These are phyloP conservation scores for Tuber aestivum DNA, from an alignment of 495 filamentous ascomycete species.

Conservation along the genomic window DNA sequence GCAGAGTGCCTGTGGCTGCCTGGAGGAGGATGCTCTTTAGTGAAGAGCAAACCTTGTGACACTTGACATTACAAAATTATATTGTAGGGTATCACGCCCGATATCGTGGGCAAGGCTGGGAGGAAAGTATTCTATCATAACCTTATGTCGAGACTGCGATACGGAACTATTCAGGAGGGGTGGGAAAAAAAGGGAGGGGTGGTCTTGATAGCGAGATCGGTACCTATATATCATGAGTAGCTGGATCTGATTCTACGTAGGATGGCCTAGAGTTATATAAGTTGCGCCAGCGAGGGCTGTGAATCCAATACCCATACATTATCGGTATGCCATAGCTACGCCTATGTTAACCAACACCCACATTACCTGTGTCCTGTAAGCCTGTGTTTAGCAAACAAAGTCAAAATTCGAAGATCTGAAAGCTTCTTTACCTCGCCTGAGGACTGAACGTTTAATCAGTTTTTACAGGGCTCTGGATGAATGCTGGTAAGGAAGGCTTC, in stretches of 20 bases:
- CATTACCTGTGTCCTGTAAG: background rate
- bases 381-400: background rate
- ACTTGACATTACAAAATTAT: background rate
- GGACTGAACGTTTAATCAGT: background rate
- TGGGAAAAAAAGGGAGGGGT: background rate
- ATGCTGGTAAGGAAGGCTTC: background rate
- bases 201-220: background rate
- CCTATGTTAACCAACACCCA: too few species aligned
- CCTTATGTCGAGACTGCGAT: background rate
- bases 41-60: background rate
- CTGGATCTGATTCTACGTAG: background rate
- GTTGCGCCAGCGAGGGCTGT: background rate
- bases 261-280: background rate
- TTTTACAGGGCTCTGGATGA: too few species aligned
- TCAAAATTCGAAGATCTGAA: background rate
- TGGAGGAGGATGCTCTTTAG: background rate
- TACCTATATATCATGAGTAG: background rate
- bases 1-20: background rate
- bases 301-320: background rate
- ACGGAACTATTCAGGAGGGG: background rate
- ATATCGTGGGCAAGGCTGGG: background rate
- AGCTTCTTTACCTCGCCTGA: background rate
- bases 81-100: background rate
- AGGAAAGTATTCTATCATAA: background rate
- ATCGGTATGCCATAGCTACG: background rate